Base-by-base conservation (phyloP, 2,329 filamentous ascomycete genomes). In the Akanthomyces lecanii region DNA sequence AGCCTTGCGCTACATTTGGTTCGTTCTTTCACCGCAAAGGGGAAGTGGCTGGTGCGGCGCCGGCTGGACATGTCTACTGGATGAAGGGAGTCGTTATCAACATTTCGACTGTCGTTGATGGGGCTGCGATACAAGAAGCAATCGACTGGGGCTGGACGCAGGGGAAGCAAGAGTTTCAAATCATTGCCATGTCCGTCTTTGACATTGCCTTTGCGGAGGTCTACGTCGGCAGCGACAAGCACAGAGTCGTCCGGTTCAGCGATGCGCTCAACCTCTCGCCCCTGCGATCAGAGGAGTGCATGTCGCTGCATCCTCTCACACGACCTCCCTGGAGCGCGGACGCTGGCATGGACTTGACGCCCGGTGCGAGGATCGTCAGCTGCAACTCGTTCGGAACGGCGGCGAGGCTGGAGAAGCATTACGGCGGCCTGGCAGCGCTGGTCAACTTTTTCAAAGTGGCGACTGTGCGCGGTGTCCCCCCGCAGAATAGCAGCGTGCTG, bases 371-470 rank as follows among this genome's bases (percentile, higher is more conserved):
- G 1, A 50, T 65, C 6, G 51, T 65, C 53, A 36, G 23, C 28
- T 44, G 44, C 18, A 55, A 60, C 38, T 56, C 50, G 57, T 60
- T 52, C n/a, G 55, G 55, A 18, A 63, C 45, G 3, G 25, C 23
- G 14, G 44, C 23, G 23, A 51, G 42, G 28, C 62, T 70, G 16
- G 59, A 57, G 38, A 21, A 5, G 3, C 44, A 62, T 0, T 69
- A 67, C 36, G 61, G 66, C 12, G 66, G 66, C 11, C 59, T 69
- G 23, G 63, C 63, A 16, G 64, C 67, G 12, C 66, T 70, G n/a
- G 62, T 68, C 52, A 67, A 67, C 33, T 67, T 70, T 64, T 69
- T 67, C 54, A 62, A 68, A 2, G 61, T 64, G 44, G 66, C 68
- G 28, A 14, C 28, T 23, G 3, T 48, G 10, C 45, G 45, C 2